Evolutionary conservation across 2,329 filamentous ascomycete species (phyloP).

Genomic region (Neofusicoccum cordaticola): DNA sequence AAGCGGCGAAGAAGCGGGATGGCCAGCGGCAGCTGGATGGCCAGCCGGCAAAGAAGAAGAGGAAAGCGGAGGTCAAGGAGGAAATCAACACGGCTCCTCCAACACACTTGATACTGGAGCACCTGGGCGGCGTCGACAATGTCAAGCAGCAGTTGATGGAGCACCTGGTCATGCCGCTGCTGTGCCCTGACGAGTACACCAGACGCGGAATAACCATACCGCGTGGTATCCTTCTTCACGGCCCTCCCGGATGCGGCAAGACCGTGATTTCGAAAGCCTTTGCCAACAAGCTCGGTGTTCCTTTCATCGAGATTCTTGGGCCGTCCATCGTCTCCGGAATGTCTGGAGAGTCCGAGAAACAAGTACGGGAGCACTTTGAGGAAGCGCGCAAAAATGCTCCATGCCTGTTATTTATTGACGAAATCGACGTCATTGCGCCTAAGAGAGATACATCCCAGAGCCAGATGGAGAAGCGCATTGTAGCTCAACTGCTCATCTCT

Average conservation of each 20-base stretch:
- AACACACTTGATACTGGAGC: conserved; percentile 63
- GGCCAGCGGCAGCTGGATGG: conserved; percentile 54
- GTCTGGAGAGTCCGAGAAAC: conserved; percentile 87
- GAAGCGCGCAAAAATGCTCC: conserved; percentile 83
- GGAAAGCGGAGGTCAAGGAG: conserved; percentile 38
- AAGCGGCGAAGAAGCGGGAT: conserved; percentile 8
- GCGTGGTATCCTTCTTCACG: conserved; percentile 74
- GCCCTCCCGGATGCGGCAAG: conserved; percentile 82
- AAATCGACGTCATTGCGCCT: conserved; percentile 86
- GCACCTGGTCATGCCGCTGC: conserved; percentile 70
- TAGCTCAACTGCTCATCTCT: conserved; percentile 77
- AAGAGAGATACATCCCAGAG: conserved; percentile 80
- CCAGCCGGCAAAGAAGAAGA: conserved; percentile 66
- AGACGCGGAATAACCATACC: conserved; percentile 66
- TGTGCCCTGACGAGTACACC: conserved; percentile 63
- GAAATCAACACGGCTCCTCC: conserved; percentile 63
- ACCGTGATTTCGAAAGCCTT: conserved; percentile 80
- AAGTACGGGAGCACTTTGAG: conserved; percentile 80
- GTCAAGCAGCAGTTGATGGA: conserved; percentile 68
- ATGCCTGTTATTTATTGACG: conserved; percentile 86
- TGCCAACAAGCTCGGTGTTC: conserved; percentile 70
- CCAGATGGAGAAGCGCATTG: conserved; percentile 86
- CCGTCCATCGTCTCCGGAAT: conserved; percentile 81
- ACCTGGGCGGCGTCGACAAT: conserved; percentile 74
- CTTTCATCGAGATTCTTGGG: conserved; percentile 78